Evolutionary conservation across 306 rosid genomes (phyloP).

Genomic region (Gynostemma pentaphyllum): DNA sequence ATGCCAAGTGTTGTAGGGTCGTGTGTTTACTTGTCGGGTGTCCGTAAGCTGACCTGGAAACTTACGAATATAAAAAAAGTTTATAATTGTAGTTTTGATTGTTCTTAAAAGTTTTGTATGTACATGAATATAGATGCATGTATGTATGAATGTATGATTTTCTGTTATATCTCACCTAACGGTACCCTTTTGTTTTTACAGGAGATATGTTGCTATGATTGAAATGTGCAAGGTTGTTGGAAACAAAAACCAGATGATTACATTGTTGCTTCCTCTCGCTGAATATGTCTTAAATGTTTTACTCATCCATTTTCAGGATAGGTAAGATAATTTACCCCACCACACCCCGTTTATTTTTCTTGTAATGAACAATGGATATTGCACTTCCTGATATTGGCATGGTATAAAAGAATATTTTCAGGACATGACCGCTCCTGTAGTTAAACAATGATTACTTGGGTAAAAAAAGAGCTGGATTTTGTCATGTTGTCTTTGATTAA

Average conservation of each 20-base stretch:
- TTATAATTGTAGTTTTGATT: neutral
- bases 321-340: constrained; percentile 26
- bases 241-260: constrained; percentile 53
- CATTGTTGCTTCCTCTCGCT: constrained; percentile 56
- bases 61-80: no score
- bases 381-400: neutral
- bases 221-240: constrained; percentile 92
- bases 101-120: neutral
- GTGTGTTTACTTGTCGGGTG: no score
- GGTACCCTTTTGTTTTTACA: constrained; percentile 24
- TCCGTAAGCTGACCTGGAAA: no score
- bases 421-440: neutral
- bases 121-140: neutral
- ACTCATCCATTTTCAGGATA: constrained; percentile 71
- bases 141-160: neutral
- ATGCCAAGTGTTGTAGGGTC: no score
- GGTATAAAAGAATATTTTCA: neutral
- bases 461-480: neutral
- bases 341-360: neutral
- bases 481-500: neutral
- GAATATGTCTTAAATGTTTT: constrained; percentile 68
- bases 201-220: constrained; percentile 86
- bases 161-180: constrained; percentile 10
- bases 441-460: neutral
- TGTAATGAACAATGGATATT: neutral